Conservation (phyloP, 352 stramenopile genomes). For the Pythium sukuiense region DNA sequence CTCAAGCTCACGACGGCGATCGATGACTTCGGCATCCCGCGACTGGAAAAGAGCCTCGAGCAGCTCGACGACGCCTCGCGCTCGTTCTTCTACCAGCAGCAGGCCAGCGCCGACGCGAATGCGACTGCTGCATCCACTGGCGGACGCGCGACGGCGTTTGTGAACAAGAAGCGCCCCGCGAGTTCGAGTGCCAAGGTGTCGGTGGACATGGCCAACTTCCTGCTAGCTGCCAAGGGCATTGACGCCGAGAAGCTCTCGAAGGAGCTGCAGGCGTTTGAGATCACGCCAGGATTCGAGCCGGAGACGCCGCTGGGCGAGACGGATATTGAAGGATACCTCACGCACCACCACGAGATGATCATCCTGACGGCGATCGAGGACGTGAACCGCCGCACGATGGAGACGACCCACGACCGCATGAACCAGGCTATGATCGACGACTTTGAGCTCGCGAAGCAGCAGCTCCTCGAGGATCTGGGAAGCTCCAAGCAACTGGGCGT, state of each 20-base stretch:
- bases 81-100: constrained; percentile 42
- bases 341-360: constrained; percentile 92
- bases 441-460: constrained; percentile 77
- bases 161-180: constrained; percentile 53
- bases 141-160: background rate
- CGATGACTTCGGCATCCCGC: constrained; percentile 72
- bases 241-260: constrained; percentile 87
- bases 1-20: constrained; percentile 82
- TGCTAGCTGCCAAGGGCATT: constrained; percentile 82
- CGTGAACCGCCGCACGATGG: constrained; percentile 75
- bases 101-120: background rate
- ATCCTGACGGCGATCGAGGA: constrained; percentile 90
- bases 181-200: constrained; percentile 26
- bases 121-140: background rate
- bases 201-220: constrained; percentile 79
- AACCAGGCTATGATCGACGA: constrained; percentile 88
- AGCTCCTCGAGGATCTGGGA: constrained; percentile 69
- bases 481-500: constrained; percentile 67
- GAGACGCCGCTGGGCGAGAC: constrained; percentile 83
- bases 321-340: constrained; percentile 86
- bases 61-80: constrained; percentile 77
- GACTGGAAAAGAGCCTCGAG: constrained; percentile 76
- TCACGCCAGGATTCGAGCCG: constrained; percentile 72
- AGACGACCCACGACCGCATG: constrained; percentile 80
- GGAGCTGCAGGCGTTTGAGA: constrained; percentile 78